Conservation (phyloP, 768 basidiomycete genomes). For the Clitopilus passeckerianus region DNA sequence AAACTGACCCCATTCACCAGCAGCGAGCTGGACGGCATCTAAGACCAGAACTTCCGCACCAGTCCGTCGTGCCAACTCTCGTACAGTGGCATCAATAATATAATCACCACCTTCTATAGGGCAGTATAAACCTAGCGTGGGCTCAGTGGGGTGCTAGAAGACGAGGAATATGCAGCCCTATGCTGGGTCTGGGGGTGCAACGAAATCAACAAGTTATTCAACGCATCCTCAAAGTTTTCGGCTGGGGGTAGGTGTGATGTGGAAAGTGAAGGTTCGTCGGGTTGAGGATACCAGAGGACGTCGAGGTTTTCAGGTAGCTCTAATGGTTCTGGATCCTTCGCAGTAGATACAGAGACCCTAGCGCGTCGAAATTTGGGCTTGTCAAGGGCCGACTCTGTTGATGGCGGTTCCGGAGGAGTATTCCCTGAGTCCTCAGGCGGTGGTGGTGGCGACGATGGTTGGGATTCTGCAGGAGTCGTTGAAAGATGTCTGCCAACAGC, state of each 20-base stretch:
- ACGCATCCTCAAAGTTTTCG: constrained; percentile 70
- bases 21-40: constrained; percentile 79
- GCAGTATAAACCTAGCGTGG: constrained; percentile 81
- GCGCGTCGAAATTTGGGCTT: constrained; percentile 37
- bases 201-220: constrained; percentile 71
- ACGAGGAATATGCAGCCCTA: constrained; percentile 55
- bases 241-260: constrained; percentile 54
- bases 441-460: background rate
- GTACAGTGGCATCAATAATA: constrained; percentile 74
- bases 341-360: constrained; percentile 20
- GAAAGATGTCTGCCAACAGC: background rate
- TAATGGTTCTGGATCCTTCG: constrained; percentile 36
- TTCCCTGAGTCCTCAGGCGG: background rate
- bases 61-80: constrained; percentile 67
- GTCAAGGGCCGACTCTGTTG: constrained; percentile 16
- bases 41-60: constrained; percentile 80
- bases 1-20: constrained; percentile 84
- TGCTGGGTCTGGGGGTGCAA: constrained; percentile 82
- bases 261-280: constrained; percentile 22
- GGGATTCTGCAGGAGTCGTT: background rate
- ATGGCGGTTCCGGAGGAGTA: constrained; percentile 27
- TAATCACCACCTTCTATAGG: constrained; percentile 85
- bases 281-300: constrained; percentile 61
- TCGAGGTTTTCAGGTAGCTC: constrained; percentile 53
- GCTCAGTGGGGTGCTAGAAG: constrained; percentile 57